A percentile compares a stretch with the other conserved stretches of the same genome.
Evolutionary conservation across 768 basidiomycete species (phyloP).

Genomic region (Floccularia luteovirens): DNA sequence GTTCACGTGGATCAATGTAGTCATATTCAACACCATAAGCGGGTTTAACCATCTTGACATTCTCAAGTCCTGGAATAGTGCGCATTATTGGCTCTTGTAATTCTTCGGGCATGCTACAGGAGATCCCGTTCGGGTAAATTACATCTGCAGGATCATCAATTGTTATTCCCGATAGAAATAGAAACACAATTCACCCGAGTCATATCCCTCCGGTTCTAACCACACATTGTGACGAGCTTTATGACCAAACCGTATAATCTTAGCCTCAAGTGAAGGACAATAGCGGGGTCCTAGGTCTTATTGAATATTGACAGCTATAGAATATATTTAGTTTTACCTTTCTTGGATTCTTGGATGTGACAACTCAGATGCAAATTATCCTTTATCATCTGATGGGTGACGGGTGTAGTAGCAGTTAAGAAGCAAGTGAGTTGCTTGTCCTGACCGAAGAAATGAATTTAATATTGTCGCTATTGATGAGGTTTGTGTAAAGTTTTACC

Average conservation of each 20-base stretch:
- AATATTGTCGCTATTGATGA: neutral
- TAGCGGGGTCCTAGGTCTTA: constrained; percentile 70
- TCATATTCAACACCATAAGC: constrained; percentile 95
- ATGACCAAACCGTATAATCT: constrained; percentile 71
- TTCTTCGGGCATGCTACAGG: constrained; percentile 83
- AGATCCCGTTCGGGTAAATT: constrained; percentile 88
- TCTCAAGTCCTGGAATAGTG: constrained; percentile 79
- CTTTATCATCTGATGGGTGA: constrained; percentile 68
- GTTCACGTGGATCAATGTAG: constrained; percentile 79
- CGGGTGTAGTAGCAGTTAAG: constrained; percentile 63
- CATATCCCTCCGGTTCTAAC: constrained; percentile 91
- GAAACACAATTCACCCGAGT: constrained; percentile 47
- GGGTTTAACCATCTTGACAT: constrained; percentile 74
- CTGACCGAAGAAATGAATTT: no score
- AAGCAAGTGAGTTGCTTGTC: constrained; percentile 68
- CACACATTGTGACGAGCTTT: constrained; percentile 71
- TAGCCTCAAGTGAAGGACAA: constrained; percentile 87
- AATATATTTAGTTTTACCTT: constrained; percentile 35
- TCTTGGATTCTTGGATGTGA: constrained; percentile 86
- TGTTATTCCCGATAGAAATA: constrained; percentile 1
- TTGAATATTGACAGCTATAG: neutral
- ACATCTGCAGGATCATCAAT: constrained; percentile 40
- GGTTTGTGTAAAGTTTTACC: constrained; percentile 27
- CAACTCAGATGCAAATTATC: constrained; percentile 73
- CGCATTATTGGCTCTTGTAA: constrained; percentile 78